These are phyloP conservation scores for Apiotrichum sp. DNA, from an alignment of 1,284 basidiomycete genomes.

Conservation along the genomic window DNA sequence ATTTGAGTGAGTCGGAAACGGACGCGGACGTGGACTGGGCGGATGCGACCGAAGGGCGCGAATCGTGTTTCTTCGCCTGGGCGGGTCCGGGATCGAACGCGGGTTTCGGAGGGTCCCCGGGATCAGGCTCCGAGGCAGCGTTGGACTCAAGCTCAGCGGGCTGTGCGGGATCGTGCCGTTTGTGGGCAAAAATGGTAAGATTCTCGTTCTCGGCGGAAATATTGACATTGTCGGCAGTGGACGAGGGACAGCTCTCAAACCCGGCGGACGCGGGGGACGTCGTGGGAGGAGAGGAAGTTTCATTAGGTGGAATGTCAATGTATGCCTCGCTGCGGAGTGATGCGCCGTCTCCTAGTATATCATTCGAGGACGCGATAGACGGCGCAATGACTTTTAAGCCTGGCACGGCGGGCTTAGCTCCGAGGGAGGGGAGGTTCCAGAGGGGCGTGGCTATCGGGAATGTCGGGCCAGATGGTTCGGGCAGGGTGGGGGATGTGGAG, in stretches of 20 bases:
- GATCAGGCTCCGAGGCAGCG: too few species aligned
- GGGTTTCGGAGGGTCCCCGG: too few species aligned
- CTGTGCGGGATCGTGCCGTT: too few species aligned
- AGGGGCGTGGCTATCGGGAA: not conserved
- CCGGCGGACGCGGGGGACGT: not conserved
- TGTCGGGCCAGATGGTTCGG: not conserved
- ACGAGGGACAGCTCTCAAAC: not conserved
- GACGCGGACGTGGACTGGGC: not conserved
- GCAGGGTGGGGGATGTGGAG: not conserved
- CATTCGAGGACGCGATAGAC: not conserved
- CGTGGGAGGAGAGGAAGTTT: too few species aligned
- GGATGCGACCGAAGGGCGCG: too few species aligned
- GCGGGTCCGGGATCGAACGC: too few species aligned
- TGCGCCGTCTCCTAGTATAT: not conserved
- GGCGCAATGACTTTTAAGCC: not conserved
- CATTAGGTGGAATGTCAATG: not conserved
- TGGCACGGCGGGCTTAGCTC: not conserved
- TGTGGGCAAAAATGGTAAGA: too few species aligned
- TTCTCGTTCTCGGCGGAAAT: too few species aligned
- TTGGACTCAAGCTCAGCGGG: too few species aligned
- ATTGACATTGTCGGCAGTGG: too few species aligned
- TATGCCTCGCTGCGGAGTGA: not conserved
- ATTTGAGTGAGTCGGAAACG: not conserved
- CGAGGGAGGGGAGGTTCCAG: not conserved
- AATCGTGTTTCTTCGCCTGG: too few species aligned